Conservation (phyloP, 2,329 filamentous ascomycete genomes). For the Phoma herbarum region DNA sequence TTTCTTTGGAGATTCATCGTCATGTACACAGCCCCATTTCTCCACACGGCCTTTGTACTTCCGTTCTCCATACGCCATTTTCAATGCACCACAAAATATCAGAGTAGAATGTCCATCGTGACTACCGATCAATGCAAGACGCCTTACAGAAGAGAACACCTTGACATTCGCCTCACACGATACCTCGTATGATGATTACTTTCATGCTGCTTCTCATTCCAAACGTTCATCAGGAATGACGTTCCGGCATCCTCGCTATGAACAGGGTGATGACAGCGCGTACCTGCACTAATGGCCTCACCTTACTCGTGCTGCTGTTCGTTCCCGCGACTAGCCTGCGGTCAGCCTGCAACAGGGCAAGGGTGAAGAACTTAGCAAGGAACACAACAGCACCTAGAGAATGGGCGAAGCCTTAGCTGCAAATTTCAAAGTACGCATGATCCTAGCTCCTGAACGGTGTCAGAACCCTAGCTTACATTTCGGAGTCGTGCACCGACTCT, state of each 20-base stretch:
- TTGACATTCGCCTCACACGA: neutral
- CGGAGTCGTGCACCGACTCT: neutral
- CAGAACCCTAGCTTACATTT: neutral
- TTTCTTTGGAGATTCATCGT: conserved; percentile 3
- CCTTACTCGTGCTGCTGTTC: conserved; percentile 13
- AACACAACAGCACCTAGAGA: conserved; percentile 5
- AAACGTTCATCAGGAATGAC: conserved; percentile 21
- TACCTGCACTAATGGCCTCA: conserved; percentile 23
- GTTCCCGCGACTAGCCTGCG: conserved; percentile 15
- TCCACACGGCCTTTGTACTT: neutral
- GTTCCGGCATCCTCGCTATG: conserved; percentile 16
- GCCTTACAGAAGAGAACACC: conserved; percentile 10
- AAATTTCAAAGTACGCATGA: conserved; percentile 6
- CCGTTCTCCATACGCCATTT: conserved; percentile 1
- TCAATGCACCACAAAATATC: conserved; percentile 10
- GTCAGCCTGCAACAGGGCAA: conserved; percentile 10
- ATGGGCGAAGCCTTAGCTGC: neutral
- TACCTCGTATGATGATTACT: conserved; percentile 10
- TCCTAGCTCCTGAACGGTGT: conserved; percentile 2
- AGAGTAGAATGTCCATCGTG: conserved; percentile 6
- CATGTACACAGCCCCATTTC: conserved; percentile 2
- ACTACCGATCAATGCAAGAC: conserved; percentile 23
- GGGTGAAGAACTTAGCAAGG: conserved; percentile 9
- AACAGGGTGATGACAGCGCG: conserved; percentile 19
- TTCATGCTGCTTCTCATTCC: neutral